These are phyloP conservation scores for Clohesyomyces aquaticus DNA, from an alignment of 495 filamentous ascomycete species.

Conservation along the genomic window DNA sequence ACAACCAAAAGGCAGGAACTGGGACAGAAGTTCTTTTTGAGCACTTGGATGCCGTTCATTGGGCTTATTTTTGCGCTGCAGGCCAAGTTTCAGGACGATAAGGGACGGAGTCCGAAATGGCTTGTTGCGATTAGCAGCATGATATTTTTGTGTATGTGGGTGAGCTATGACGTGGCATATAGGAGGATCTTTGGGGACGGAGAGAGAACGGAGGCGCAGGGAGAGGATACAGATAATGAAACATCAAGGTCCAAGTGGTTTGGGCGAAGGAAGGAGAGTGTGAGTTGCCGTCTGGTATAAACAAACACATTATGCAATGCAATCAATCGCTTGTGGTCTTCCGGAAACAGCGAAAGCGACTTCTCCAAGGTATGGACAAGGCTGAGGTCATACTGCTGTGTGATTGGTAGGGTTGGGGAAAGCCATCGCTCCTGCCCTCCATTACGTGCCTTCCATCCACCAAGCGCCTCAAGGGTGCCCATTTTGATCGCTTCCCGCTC, in stretches of 20 bases:
- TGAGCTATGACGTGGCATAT: conserved; percentile 71
- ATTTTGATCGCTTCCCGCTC: too few species aligned
- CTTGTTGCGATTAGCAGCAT: conserved; percentile 52
- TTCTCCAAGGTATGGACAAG: neutral
- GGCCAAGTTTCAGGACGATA: conserved; percentile 59
- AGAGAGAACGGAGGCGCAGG: conserved; percentile 65
- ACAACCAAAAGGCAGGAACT: conserved; percentile 68
- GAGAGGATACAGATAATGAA: conserved; percentile 3
- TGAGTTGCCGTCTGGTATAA: neutral
- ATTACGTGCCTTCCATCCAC: too few species aligned
- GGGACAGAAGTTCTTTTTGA: conserved; percentile 64
- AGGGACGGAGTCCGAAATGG: conserved; percentile 72
- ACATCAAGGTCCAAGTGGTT: neutral
- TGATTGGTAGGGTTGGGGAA: too few species aligned
- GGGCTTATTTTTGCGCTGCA: conserved; percentile 54
- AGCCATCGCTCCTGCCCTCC: too few species aligned
- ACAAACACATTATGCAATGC: neutral
- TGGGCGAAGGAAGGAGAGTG: neutral
- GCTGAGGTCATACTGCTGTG: too few species aligned
- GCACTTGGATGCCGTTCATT: conserved; percentile 64
- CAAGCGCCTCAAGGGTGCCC: too few species aligned
- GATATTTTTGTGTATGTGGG: conserved; percentile 67
- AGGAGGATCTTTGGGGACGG: conserved; percentile 79
- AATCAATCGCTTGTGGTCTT: neutral
- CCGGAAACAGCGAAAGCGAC: neutral